These are phyloP conservation scores for Chimonanthus praecox DNA, from an alignment of 164 flowering plant genomes.

Conservation along the genomic window DNA sequence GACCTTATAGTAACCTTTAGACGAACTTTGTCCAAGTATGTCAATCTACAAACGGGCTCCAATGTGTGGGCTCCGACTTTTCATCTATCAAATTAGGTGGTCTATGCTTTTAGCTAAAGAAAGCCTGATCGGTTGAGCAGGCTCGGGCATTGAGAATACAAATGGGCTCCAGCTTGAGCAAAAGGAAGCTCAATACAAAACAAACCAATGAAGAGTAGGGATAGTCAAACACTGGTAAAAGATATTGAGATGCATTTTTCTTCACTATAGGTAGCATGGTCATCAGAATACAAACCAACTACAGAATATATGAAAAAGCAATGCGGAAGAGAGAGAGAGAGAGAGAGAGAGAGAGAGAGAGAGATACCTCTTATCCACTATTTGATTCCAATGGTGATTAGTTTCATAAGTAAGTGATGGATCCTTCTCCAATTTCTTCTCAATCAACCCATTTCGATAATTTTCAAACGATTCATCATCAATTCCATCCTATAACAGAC, in stretches of 20 bases:
- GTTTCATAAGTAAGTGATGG: conserved; percentile 77
- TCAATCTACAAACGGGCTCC: too few relatives aligned
- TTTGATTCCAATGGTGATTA: conserved; percentile 70
- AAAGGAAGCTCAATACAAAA: too few relatives aligned
- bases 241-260: background rate
- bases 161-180: too few relatives aligned
- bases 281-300: background rate
- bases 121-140: too few relatives aligned
- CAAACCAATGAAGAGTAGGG: background rate
- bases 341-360: background rate
- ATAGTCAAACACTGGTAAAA: background rate
- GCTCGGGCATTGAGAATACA: too few relatives aligned
- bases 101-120: too few relatives aligned
- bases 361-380: conserved; percentile 68
- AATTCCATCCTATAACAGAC: conserved; percentile 56
- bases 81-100: too few relatives aligned
- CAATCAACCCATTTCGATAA: conserved; percentile 65
- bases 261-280: background rate
- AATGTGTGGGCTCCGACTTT: too few relatives aligned
- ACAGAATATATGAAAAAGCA: background rate
- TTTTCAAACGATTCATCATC: conserved; percentile 72
- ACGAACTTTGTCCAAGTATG: too few relatives aligned
- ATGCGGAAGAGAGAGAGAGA: background rate
- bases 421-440: conserved; percentile 81
- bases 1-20: too few relatives aligned